Conservation (phyloP, 2,329 filamentous ascomycete species). For the Exophiala sp. region DNA sequence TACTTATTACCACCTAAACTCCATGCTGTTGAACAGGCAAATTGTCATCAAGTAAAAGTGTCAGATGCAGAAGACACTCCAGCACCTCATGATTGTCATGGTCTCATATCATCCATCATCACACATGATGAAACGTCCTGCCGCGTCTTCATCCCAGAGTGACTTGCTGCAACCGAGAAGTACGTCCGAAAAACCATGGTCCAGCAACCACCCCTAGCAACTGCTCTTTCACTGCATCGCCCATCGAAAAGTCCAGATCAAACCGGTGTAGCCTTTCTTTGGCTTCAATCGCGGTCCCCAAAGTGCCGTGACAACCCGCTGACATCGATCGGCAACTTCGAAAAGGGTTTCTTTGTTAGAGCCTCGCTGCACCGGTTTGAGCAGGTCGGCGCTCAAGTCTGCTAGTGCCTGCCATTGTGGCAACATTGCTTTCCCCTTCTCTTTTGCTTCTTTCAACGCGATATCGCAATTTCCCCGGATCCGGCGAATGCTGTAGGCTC, state of each 20-base stretch:
- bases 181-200: not conserved
- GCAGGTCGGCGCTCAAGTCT: conserved; percentile 1
- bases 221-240: not conserved
- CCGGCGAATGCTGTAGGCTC: conserved; percentile 12
- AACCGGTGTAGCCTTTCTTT: conserved; percentile 17
- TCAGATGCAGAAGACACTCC: too few species aligned
- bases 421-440: conserved; percentile 8
- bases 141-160: too few species aligned
- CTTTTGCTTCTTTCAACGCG: conserved; percentile 13
- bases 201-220: too few species aligned
- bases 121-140: too few species aligned
- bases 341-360: not conserved
- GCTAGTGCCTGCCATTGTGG: conserved; percentile 9
- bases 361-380: conserved; percentile 1
- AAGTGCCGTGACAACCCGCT: conserved; percentile 9
- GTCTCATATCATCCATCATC: too few species aligned
- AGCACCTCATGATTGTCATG: too few species aligned
- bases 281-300: conserved; percentile 19
- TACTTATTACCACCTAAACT: too few species aligned
- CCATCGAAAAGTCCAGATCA: conserved; percentile 26
- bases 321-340: conserved; percentile 9
- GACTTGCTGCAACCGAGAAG: not conserved
- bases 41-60: too few species aligned
- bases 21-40: too few species aligned
- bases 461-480: conserved; percentile 11